phyloP scores from a whole-genome alignment of 352 stramenopile genomes.

The Pythium folliculosum region DNA sequence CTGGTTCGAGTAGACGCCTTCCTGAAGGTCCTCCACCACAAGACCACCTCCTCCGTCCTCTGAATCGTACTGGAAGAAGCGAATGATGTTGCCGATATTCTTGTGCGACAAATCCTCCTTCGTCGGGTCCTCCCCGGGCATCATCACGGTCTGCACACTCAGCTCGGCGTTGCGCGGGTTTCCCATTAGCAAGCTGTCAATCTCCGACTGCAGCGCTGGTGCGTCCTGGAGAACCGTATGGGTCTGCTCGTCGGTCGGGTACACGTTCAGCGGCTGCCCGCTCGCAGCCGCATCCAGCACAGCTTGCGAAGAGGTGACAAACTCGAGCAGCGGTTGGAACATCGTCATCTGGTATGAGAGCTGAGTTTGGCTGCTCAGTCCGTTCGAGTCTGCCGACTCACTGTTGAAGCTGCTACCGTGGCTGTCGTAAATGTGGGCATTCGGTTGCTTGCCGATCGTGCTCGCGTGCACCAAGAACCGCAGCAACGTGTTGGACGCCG shows the following conservation, averaged over 20 bases:
- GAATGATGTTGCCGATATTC: slow-evolving; percentile 89
- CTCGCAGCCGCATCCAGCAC: slow-evolving; percentile 81
- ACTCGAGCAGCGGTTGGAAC: slow-evolving; percentile 85
- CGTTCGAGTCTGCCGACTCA: slow-evolving; percentile 25
- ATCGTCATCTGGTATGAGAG: slow-evolving; percentile 87
- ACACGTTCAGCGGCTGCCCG: slow-evolving; percentile 72
- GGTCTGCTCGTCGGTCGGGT: slow-evolving; percentile 79
- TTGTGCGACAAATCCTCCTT: slow-evolving; percentile 82
- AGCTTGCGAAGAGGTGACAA: slow-evolving; percentile 84
- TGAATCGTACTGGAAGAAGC: slow-evolving; percentile 88
- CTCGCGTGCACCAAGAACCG: slow-evolving; percentile 85
- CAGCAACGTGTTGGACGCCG: slow-evolving; percentile 81
- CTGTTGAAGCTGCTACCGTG: slow-evolving; percentile 32
- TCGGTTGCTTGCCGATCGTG: slow-evolving; percentile 58
- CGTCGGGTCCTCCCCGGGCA: slow-evolving; percentile 72
- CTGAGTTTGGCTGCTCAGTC: slow-evolving; percentile 20
- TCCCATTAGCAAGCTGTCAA: slow-evolving; percentile 66
- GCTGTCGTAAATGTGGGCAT: slow-evolving; percentile 42
- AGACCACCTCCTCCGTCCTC: slow-evolving; percentile 77
- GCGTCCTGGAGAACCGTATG: slow-evolving; percentile 76
- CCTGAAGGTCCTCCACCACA: slow-evolving; percentile 84
- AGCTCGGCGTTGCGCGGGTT: slow-evolving; percentile 81
- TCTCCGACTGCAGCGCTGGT: slow-evolving; percentile 60
- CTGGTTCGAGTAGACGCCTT: slow-evolving; percentile 75
- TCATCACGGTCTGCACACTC: slow-evolving; percentile 87